Evolutionary conservation across 2,329 filamentous ascomycete species (phyloP).

Genomic region (Claviceps sp.): DNA sequence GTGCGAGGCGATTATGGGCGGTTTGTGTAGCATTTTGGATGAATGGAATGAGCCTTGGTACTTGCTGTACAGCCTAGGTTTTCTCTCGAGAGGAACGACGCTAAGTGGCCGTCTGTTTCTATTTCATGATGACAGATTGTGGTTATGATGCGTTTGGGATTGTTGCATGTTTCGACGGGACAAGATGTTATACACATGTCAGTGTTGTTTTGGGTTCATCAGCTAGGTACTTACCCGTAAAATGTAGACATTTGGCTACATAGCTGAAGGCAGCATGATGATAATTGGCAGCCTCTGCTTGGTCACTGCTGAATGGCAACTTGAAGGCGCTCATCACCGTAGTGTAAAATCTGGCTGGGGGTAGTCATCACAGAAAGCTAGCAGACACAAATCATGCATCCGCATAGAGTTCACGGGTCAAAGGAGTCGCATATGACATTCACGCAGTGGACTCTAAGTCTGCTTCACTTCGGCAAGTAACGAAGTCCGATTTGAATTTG

Average conservation of each 20-base stretch:
- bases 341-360: neutral
- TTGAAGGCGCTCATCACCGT: neutral
- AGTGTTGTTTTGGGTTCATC: no score
- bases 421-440: neutral
- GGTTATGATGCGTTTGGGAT: neutral
- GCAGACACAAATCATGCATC: neutral
- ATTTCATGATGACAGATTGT: neutral
- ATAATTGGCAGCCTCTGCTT: no score
- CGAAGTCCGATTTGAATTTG: conserved; percentile 13
- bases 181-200: no score
- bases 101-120: neutral
- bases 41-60: neutral
- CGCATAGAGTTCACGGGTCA: neutral
- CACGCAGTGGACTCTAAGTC: neutral
- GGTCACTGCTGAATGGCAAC: neutral
- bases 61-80: neutral
- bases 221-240: no score
- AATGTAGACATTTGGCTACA: no score
- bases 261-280: no score
- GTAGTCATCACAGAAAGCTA: neutral
- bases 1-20: neutral
- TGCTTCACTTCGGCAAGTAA: conserved; percentile 7
- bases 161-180: no score
- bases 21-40: conserved; percentile 2
- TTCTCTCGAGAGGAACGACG: neutral